Evolutionary conservation across 306 rosid species (phyloP).

Genomic region (Cicer cuneatum): DNA sequence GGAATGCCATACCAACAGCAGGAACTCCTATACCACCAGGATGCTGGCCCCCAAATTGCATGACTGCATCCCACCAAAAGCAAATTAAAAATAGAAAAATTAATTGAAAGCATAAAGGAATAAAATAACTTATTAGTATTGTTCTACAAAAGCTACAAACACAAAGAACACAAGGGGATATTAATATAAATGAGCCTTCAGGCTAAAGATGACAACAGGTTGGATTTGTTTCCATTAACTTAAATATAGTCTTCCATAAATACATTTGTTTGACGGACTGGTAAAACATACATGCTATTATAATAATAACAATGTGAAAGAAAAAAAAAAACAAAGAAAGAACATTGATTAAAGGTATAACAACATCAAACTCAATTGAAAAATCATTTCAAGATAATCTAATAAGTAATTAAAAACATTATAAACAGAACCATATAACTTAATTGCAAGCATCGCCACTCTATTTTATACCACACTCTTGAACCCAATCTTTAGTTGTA

Average conservation of each 20-base stretch:
- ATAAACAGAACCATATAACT: conserved; percentile 3
- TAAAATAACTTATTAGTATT: background rate
- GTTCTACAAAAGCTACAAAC: conserved; percentile 17
- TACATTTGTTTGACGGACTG: conserved; percentile 9
- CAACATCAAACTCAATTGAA: conserved; percentile 6
- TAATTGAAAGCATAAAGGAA: background rate
- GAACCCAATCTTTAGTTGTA: conserved; percentile 1
- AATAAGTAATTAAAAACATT: conserved; percentile 2
- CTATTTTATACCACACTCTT: background rate
- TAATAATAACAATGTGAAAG: background rate
- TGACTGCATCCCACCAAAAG: conserved; percentile 58
- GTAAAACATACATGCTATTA: background rate
- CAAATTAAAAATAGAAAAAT: conserved; percentile 27
- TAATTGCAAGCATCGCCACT: background rate
- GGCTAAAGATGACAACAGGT: background rate
- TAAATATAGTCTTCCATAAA: background rate
- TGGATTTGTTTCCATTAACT: background rate
- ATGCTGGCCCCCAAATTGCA: conserved; percentile 99
- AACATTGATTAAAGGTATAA: background rate
- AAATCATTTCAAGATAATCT: background rate
- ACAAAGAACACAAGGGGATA: background rate
- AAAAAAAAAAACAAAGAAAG: background rate
- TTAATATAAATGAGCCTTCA: background rate
- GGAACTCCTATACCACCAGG: conserved; percentile 99
- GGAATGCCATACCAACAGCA: conserved; percentile 99